These are phyloP conservation scores for Coprinopsis strossmayeri DNA, from an alignment of 768 basidiomycete species.

Conservation along the genomic window DNA sequence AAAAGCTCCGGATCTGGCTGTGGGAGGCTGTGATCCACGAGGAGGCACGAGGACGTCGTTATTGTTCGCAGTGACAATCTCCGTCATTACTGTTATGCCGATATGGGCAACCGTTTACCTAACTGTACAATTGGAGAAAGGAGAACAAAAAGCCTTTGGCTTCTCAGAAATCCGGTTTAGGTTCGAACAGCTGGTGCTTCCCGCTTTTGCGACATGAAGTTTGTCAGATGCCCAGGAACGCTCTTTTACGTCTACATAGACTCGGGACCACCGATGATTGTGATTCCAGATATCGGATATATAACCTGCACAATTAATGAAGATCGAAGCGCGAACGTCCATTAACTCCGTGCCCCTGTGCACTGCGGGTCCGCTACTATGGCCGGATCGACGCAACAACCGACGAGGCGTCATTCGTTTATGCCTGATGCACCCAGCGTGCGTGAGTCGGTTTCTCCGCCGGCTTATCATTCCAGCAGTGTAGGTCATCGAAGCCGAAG, in stretches of 20 bases:
- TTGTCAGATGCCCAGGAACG: not conserved
- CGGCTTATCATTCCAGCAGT: not conserved
- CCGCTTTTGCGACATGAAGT: not conserved
- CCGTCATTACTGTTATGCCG: not conserved
- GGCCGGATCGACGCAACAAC: conserved; percentile 3
- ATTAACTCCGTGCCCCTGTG: not conserved
- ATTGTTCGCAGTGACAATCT: not conserved
- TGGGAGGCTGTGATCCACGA: too few relatives aligned
- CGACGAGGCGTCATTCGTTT: conserved; percentile 8
- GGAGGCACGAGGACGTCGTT: not conserved
- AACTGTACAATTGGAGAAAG: not conserved
- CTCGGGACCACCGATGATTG: not conserved
- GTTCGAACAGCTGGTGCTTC: not conserved
- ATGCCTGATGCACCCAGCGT: not conserved
- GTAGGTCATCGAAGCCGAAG: not conserved
- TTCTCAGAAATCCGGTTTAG: not conserved
- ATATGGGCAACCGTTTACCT: not conserved
- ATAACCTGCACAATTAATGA: not conserved
- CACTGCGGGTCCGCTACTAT: not conserved
- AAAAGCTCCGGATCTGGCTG: too few relatives aligned
- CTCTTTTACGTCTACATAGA: not conserved
- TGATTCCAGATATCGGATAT: not conserved
- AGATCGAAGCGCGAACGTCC: not conserved
- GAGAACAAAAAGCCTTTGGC: not conserved
- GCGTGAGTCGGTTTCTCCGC: not conserved